Percentiles rank a stretch among this genome's conserved stretches.
Evolutionary conservation across 768 basidiomycete species (phyloP).

Genomic region (Mycena vulgaris): DNA sequence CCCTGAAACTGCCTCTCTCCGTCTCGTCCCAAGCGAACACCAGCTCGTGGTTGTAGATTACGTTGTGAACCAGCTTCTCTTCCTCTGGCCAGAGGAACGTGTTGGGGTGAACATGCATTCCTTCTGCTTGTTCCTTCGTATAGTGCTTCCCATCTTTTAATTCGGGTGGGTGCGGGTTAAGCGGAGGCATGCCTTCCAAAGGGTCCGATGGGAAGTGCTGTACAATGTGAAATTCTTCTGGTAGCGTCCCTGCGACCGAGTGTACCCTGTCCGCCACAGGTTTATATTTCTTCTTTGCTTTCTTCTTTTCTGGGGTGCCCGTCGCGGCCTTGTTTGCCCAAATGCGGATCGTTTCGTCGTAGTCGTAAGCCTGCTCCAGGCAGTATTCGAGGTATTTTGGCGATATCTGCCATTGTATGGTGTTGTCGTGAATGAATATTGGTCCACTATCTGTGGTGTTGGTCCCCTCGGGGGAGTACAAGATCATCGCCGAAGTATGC

Average conservation of each 20-base stretch:
- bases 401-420: neutral
- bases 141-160: neutral
- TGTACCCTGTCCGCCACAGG: neutral
- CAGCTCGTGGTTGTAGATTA: neutral
- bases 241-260: neutral
- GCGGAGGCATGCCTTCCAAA: neutral
- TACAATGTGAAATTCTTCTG: neutral
- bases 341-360: neutral
- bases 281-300: neutral
- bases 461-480: neutral
- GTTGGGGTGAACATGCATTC: neutral
- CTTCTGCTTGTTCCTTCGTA: neutral
- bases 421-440: neutral
- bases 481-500: neutral
- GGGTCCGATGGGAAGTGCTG: neutral
- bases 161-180: neutral
- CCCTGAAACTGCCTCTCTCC: constrained; percentile 34
- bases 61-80: neutral
- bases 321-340: neutral
- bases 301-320: neutral
- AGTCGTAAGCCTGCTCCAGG: neutral
- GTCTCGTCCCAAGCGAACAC: constrained; percentile 37
- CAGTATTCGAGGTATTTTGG: neutral
- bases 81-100: neutral
- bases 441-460: neutral